These are phyloP conservation scores for Stagonosporopsis tanaceti DNA, from an alignment of 2,329 filamentous ascomycete genomes.

Conservation along the genomic window DNA sequence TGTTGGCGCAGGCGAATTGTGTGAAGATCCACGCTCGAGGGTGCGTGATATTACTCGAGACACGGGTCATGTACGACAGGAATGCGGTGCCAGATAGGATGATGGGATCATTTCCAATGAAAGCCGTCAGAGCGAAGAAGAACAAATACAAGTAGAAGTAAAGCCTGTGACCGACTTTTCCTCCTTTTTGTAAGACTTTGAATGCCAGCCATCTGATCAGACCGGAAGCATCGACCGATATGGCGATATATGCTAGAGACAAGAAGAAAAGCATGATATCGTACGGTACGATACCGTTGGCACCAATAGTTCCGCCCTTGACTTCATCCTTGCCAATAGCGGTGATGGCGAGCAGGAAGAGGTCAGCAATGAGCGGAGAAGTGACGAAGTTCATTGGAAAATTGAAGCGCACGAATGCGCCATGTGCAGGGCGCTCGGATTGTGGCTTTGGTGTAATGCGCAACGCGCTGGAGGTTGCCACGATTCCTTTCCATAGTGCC, in stretches of 20 bases:
- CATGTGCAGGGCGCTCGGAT: slow-evolving; percentile 38
- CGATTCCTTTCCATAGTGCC: slow-evolving; percentile 54
- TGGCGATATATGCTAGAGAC: slow-evolving; percentile 77
- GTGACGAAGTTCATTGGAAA: slow-evolving; percentile 77
- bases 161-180: slow-evolving; percentile 70
- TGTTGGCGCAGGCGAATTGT: slow-evolving; percentile 76
- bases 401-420: slow-evolving; percentile 58
- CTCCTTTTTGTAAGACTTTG: slow-evolving; percentile 72
- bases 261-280: slow-evolving; percentile 81
- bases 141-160: slow-evolving; percentile 79
- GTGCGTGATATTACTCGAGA: slow-evolving; percentile 75
- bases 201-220: slow-evolving; percentile 75
- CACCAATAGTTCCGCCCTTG: slow-evolving; percentile 71
- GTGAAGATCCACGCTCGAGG: slow-evolving; percentile 77
- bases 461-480: slow-evolving; percentile 54
- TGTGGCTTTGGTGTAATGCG: slow-evolving; percentile 63
- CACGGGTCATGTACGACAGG: slow-evolving; percentile 78
- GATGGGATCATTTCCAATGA: slow-evolving; percentile 79
- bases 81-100: slow-evolving; percentile 78
- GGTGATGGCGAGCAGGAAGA: slow-evolving; percentile 73
- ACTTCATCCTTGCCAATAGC: slow-evolving; percentile 74
- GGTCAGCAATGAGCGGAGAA: slow-evolving; percentile 72
- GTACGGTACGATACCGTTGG: slow-evolving; percentile 71
- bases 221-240: slow-evolving; percentile 78
- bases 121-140: slow-evolving; percentile 72